These are phyloP conservation scores for Brachypodium distachyon DNA, from an alignment of 202 grass and related monocot genomes.

Conservation along the genomic window DNA sequence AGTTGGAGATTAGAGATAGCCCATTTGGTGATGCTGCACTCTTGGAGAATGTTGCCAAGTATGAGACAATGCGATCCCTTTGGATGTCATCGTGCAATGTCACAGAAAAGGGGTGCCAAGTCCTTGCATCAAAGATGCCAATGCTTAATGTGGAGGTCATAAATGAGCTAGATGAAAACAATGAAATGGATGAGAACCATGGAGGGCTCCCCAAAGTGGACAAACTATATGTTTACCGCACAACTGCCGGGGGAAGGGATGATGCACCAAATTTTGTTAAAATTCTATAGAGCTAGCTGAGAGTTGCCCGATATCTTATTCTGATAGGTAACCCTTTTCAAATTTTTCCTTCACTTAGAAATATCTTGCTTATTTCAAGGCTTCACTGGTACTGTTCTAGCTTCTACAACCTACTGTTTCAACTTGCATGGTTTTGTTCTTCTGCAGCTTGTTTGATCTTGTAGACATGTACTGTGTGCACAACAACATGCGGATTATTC, in stretches of 20 bases:
- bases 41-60: slow-evolving; percentile 72
- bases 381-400: neutral
- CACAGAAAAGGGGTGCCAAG: slow-evolving; percentile 75
- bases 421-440: neutral
- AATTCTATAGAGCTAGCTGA: slow-evolving; percentile 54
- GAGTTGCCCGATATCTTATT: slow-evolving; percentile 6
- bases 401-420: neutral
- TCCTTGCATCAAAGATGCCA: slow-evolving; percentile 73
- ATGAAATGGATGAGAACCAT: slow-evolving; percentile 59
- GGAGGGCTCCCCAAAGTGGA: slow-evolving; percentile 50
- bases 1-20: slow-evolving; percentile 95
- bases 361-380: neutral
- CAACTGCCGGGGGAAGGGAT: slow-evolving; percentile 61
- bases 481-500: neutral
- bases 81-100: slow-evolving; percentile 98
- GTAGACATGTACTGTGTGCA: neutral
- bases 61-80: slow-evolving; percentile 99
- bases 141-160: slow-evolving; percentile 93
- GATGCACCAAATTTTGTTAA: slow-evolving; percentile 96
- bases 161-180: slow-evolving; percentile 51
- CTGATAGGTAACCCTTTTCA: slow-evolving; percentile 30
- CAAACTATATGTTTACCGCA: slow-evolving; percentile 94
- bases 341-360: neutral
- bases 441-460: neutral
- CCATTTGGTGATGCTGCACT: slow-evolving; percentile 91